A percentile compares a stretch with the other conserved stretches of the same genome.
phyloP scores from a whole-genome alignment of 148 eudicot species.

The Rhododendron ovatum region DNA sequence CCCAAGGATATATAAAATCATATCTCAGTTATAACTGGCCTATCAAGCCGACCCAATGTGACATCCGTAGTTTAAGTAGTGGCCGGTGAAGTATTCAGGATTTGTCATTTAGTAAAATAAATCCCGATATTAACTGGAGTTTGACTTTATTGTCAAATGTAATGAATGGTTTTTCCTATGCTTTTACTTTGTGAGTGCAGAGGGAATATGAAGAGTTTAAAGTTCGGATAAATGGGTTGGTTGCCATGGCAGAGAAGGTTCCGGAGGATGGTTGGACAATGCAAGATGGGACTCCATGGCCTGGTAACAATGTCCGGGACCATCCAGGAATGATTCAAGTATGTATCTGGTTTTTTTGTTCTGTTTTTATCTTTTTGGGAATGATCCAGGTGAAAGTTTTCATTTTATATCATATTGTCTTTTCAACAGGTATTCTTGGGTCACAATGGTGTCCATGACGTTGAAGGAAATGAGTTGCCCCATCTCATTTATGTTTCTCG shows the following conservation, averaged over 20 bases:
- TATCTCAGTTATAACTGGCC: background rate
- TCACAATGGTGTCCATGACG: slow-evolving; percentile 62
- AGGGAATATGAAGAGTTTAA: slow-evolving; percentile 93
- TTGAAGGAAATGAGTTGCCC: slow-evolving; percentile 75
- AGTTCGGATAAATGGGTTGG: slow-evolving; percentile 77
- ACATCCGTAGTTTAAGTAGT: background rate
- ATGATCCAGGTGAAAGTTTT: background rate
- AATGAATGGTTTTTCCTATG: background rate
- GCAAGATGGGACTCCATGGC: slow-evolving; percentile 98
- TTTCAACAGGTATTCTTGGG: slow-evolving; percentile 76
- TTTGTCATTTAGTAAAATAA: background rate
- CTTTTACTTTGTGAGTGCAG: slow-evolving; percentile 30
- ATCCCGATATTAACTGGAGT: background rate
- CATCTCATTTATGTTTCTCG: slow-evolving; percentile 88
- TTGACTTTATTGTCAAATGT: background rate
- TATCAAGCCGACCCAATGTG: background rate
- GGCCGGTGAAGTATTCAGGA: background rate
- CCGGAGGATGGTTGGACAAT: slow-evolving; percentile 98
- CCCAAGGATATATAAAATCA: background rate
- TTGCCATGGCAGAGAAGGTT: slow-evolving; percentile 78
- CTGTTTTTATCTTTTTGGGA: background rate
- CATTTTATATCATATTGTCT: background rate
- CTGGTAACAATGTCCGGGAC: slow-evolving; percentile 89
- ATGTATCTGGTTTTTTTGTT: background rate
- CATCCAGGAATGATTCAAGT: slow-evolving; percentile 99